phyloP scores from a whole-genome alignment of 129 eudicot species.

The Arctium minus region DNA sequence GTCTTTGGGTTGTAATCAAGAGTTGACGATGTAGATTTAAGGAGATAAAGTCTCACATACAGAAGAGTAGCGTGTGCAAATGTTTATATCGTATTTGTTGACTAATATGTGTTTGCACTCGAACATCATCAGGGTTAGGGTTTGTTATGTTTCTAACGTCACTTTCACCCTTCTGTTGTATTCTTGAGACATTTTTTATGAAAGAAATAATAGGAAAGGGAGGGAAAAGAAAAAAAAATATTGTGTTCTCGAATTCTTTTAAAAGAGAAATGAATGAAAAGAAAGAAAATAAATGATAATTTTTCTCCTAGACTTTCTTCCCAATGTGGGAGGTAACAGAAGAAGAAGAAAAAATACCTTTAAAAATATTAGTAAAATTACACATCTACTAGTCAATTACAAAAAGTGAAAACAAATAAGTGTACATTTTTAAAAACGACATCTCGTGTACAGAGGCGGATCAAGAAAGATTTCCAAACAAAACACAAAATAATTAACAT shows the following conservation, averaged over 20 bases:
- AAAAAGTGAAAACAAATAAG: no score
- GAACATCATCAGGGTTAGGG: not conserved
- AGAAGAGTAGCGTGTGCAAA: not conserved
- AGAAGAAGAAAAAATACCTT: no score
- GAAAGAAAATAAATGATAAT: no score
- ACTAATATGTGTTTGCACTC: not conserved
- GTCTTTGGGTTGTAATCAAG: not conserved
- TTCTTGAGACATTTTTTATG: not conserved
- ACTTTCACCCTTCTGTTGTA: not conserved
- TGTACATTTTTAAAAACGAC: no score
- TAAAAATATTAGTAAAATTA: no score
- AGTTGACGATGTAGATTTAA: not conserved
- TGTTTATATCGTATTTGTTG: not conserved
- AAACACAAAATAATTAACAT: no score
- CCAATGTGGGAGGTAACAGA: no score
- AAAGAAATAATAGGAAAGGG: not conserved
- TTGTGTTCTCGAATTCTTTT: not conserved
- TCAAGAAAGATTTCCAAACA: no score
- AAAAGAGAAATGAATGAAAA: no score
- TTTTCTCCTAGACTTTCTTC: no score
- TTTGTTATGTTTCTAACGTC: not conserved
- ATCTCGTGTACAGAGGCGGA: no score
- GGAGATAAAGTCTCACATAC: not conserved
- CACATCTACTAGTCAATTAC: no score
- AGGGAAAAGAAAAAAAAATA: not conserved